Evolutionary conservation across 768 basidiomycete genomes (phyloP), one percentile per base, ranked within the genome.

Genomic region (Chalciporus chontae): DNA sequence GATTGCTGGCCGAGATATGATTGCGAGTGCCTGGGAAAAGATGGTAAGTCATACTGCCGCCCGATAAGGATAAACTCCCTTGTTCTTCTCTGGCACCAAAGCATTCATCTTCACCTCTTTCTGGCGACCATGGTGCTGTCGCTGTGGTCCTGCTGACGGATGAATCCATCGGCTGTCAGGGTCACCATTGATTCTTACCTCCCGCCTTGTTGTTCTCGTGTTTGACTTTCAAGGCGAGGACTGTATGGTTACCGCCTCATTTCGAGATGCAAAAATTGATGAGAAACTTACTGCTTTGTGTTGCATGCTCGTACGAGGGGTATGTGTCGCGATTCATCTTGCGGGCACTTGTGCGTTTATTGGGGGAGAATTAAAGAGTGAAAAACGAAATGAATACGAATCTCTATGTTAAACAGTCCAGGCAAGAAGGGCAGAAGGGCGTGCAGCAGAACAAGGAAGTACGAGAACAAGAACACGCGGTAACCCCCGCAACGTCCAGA

Each of bases 1-100:
- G 73, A 72, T 18, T 70, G 76, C 60, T 82, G 84, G 39, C 83
- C 80, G 23, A 79, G 45, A 38, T 40, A 19, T 37, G 49, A 48
- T 24, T 29, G 55, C 31, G 36, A 32, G 19, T 49, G 43, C 31
- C 63, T 65, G 47, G 40, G 6, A 2, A 3, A 46, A 45, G 39
- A 37, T 23, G 36, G 50, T 62, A 49, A 63, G 55, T 40, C 4
- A 29, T 21, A 24, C 29, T 5, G 1, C 9, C 13, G 23, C n/a
- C 3, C 1, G 6, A 8, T 5, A 6, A 29, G 13, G 7, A 27
- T 15, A 23, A n/a, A 54, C 58, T 55, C 50, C 46, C 61, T 47
- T 56, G 36, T 47, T 50, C 9, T 27, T 48, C 23, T 52, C 50
- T 10, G 45, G 21, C 23, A 36, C 18, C 1, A 13, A 11, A 21